phyloP scores from a whole-genome alignment of 768 basidiomycete genomes.

The Hebeloma cylindrosporum region DNA sequence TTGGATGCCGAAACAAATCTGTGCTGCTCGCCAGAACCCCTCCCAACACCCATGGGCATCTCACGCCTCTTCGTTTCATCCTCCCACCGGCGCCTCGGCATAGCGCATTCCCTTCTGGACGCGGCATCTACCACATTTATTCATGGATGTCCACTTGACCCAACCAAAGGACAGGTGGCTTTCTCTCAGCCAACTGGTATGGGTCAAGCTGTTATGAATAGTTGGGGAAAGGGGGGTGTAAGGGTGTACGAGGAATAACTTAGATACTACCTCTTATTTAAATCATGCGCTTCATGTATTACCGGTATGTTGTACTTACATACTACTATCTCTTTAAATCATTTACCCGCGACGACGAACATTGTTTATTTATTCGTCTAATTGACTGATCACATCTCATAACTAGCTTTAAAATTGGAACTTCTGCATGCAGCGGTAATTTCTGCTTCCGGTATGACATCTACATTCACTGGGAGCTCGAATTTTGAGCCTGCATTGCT shows the following conservation, averaged over 20 bases:
- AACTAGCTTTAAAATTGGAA: no score
- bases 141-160: slow-evolving; percentile 73
- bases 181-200: slow-evolving; percentile 85
- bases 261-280: no score
- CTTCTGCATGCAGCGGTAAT: no score
- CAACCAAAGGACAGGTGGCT: slow-evolving; percentile 70
- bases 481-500: no score
- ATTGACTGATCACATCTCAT: no score
- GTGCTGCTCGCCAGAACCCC: slow-evolving; percentile 66
- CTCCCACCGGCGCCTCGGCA: slow-evolving; percentile 71
- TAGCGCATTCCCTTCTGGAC: slow-evolving; percentile 63
- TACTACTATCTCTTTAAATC: no score
- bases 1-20: slow-evolving; percentile 61
- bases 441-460: no score
- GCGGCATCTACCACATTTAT: slow-evolving; percentile 74
- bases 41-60: slow-evolving; percentile 81
- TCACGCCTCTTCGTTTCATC: slow-evolving; percentile 79
- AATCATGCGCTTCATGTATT: no score
- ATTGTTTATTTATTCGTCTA: no score
- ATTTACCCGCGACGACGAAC: no score
- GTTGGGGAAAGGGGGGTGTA: slow-evolving; percentile 70
- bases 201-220: slow-evolving; percentile 72
- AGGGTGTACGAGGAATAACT: slow-evolving; percentile 79
- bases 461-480: no score
- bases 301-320: slow-evolving; percentile 3